A percentile compares a stretch with the other conserved stretches of the same genome.
Conservation (phyloP, 345 rosid genomes). For the Litchi chinensis region DNA sequence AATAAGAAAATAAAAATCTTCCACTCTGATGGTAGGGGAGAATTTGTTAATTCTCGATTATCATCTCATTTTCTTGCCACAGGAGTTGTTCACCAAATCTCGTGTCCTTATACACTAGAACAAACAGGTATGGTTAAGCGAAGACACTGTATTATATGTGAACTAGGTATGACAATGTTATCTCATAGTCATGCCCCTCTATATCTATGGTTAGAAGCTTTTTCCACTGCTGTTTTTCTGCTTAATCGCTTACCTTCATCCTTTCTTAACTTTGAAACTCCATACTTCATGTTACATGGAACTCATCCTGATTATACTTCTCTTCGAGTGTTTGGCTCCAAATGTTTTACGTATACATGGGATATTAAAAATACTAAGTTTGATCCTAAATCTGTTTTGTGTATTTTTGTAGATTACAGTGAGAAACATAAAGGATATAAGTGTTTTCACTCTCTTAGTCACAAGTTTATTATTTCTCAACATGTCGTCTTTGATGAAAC, state of each 20-base stretch:
- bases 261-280: not conserved
- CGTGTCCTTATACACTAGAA: not conserved
- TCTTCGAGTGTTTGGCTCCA: not conserved
- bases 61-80: not conserved
- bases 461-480: too few relatives aligned
- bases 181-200: conserved; percentile 6
- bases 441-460: too few relatives aligned
- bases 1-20: conserved; percentile 15
- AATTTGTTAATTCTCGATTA: conserved; percentile 2
- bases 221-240: not conserved
- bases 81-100: not conserved
- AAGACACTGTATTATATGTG: not conserved
- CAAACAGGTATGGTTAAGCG: conserved; percentile 18
- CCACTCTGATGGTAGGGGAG: conserved; percentile 18
- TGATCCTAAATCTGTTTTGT: not conserved
- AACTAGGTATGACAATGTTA: conserved; percentile 17
- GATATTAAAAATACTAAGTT: not conserved
- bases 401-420: not conserved
- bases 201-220: conserved; percentile 7
- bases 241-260: not conserved
- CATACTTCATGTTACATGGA: not conserved
- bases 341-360: not conserved
- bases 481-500: not conserved
- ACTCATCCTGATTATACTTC: not conserved
- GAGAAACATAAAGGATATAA: too few relatives aligned